A percentile compares a stretch with the other conserved stretches of the same genome.
These are phyloP conservation scores for Discostella pseudostelligera DNA, from an alignment of 108 stramenopile genomes.

Conservation along the genomic window DNA sequence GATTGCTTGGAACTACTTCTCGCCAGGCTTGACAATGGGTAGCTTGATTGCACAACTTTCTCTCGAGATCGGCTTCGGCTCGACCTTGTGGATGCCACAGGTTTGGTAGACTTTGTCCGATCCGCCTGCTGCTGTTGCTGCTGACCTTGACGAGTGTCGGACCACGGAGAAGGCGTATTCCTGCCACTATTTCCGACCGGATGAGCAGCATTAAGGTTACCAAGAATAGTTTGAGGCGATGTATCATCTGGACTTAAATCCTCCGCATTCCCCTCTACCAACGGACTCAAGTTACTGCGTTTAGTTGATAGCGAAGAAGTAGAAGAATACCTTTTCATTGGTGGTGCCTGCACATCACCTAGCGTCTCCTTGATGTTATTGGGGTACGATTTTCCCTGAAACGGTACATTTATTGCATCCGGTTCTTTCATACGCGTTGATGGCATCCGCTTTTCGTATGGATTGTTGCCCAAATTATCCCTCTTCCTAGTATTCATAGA, in stretches of 20 bases:
- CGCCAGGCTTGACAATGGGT: neutral
- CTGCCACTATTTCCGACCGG: neutral
- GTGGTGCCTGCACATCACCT: neutral
- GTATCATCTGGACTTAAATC: neutral
- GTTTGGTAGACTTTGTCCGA: neutral
- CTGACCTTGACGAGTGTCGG: neutral
- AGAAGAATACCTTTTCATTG: neutral
- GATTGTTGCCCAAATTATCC: neutral
- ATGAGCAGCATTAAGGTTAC: neutral
- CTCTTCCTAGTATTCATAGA: neutral
- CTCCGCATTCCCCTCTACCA: constrained; percentile 4
- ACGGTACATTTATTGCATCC: neutral
- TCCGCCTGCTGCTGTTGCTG: neutral
- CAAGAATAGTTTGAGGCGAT: neutral
- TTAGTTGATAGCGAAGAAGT: neutral
- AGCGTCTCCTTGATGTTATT: neutral
- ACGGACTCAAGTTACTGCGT: constrained; percentile 2
- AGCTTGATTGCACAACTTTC: neutral
- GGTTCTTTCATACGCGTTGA: neutral
- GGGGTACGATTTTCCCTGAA: neutral
- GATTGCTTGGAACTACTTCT: neutral
- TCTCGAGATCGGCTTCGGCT: neutral
- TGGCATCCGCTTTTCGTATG: neutral
- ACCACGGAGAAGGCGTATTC: neutral
- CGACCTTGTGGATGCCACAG: neutral